Conservation (phyloP, 78 protist genomes). For the Protostelium mycophagum region DNA sequence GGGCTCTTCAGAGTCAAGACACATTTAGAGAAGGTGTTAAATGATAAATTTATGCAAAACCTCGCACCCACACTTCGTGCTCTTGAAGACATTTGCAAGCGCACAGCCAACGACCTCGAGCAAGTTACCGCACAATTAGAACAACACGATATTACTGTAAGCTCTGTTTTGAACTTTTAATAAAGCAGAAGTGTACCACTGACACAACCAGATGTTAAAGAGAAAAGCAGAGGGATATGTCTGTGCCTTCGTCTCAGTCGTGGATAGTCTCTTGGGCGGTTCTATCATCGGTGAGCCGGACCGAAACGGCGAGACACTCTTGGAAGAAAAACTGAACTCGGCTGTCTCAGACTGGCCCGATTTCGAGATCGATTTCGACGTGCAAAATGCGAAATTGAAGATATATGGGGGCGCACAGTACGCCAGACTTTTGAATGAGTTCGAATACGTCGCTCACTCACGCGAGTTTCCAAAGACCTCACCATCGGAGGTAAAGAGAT, state of each 20-base stretch:
- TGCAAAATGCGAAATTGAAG: constrained; percentile 35
- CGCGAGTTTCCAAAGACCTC: constrained; percentile 74
- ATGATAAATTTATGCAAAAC: constrained; percentile 49
- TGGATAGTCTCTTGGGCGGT: constrained; percentile 52
- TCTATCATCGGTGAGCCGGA: constrained; percentile 66
- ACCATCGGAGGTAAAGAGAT: constrained; percentile 19
- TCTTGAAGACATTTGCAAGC: constrained; percentile 30
- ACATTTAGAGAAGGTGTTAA: constrained; percentile 23
- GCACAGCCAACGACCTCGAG: constrained; percentile 42
- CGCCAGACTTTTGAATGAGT: constrained; percentile 64
- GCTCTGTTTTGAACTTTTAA: too few species aligned
- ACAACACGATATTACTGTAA: constrained; percentile 15
- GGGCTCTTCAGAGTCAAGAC: constrained; percentile 43
- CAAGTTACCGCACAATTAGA: constrained; percentile 40
- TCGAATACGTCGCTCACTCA: constrained; percentile 67
- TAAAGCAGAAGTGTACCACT: background rate
- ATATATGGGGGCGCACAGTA: constrained; percentile 76
- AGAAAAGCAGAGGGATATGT: constrained; percentile 31
- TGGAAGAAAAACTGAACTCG: constrained; percentile 29
- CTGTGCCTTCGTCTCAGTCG: constrained; percentile 23
- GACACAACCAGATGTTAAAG: constrained; percentile 1
- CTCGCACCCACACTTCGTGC: constrained; percentile 36
- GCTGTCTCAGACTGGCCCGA: constrained; percentile 51
- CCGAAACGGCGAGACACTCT: constrained; percentile 54
- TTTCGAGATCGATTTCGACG: constrained; percentile 40